Base-by-base conservation (phyloP, 805 yeast genomes). In the Saccharomyces jurei region DNA sequence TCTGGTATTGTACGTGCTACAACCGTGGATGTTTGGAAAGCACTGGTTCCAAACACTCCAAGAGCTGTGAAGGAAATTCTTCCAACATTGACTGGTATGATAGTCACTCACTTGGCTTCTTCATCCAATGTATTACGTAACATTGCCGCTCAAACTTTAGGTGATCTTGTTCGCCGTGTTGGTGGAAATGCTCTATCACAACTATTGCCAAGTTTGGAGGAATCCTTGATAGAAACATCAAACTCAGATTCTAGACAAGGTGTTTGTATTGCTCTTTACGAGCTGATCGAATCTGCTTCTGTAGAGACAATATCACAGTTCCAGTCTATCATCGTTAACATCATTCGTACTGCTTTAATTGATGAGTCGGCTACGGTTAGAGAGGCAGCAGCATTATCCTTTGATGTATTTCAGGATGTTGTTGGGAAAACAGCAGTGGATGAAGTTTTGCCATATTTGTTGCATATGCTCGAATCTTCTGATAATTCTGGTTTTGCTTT, bases 1-100 rank as follows among this genome's bases (percentile, higher is more conserved):
- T 81, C 94, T 41, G 89, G 89, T 61, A 78, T 84, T 60, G 99
- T 94, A 28, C 84, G 99, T 63, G 83, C 83, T 60, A 87, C 96
- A 27, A 84, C 98, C 11, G 82, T 89, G 56, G 97, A 94, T 63
- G 89, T 94, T 49, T 94, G 99, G 99, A 91, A 91, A 73, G 89
- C 96, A 0, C 77, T 94, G 66, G 97, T 94, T 51, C 87, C 96
- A 50, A 94, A 94, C 69, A 94, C 99, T 25, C 98, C 99, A 47
- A 83, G 87, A 66, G 88, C 96, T 3, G 86, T 94, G 49, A 92
- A 88, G 75, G 97, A 91, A 69, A 89, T 94, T 57, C 72, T 94
- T 58, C 95, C 97, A 30, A 77, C 89, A 4, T 81, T 94, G 59
- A 87, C 94, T 4, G 80, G 80, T 56, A 80, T 89, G 63, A 84